Conservation (phyloP, 2,329 filamentous ascomycete genomes). For the Ascocoryne sarcoides region DNA sequence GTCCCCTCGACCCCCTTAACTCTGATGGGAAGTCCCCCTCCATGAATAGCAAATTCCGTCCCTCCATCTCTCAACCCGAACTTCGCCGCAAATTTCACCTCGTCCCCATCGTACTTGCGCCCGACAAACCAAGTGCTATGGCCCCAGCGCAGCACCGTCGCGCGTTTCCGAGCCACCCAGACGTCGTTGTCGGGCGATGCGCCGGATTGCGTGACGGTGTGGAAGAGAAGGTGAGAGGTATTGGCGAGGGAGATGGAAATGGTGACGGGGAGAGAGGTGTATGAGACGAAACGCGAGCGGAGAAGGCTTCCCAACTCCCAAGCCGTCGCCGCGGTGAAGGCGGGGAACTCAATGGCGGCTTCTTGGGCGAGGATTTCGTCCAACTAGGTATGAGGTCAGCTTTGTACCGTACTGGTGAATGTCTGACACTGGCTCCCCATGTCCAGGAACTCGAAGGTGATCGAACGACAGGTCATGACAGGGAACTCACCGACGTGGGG, state of each 20-base stretch:
- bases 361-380: no score
- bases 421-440: no score
- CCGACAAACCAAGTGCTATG: conserved; percentile 62
- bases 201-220: conserved; percentile 57
- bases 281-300: conserved; percentile 47
- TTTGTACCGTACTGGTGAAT: no score
- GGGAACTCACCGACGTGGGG: no score
- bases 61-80: conserved; percentile 51
- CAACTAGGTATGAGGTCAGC: no score
- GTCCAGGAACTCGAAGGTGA: no score
- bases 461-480: no score
- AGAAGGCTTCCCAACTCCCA: conserved; percentile 57
- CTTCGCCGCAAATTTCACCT: conserved; percentile 54
- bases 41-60: conserved; percentile 66
- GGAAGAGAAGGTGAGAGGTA: conserved; percentile 57
- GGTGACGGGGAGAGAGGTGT: conserved; percentile 45
- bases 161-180: conserved; percentile 64
- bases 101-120: conserved; percentile 56
- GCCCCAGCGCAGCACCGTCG: conserved; percentile 64
- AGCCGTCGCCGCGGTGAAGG: conserved; percentile 56
- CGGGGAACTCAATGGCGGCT: no score
- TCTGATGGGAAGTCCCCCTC: conserved; percentile 64
- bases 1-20: conserved; percentile 68
- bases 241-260: conserved; percentile 58
- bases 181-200: conserved; percentile 58